Evolutionary conservation across 2,329 filamentous ascomycete genomes (phyloP), one percentile per base, ranked within the genome.

Genomic region (Verruconis gallopava): DNA sequence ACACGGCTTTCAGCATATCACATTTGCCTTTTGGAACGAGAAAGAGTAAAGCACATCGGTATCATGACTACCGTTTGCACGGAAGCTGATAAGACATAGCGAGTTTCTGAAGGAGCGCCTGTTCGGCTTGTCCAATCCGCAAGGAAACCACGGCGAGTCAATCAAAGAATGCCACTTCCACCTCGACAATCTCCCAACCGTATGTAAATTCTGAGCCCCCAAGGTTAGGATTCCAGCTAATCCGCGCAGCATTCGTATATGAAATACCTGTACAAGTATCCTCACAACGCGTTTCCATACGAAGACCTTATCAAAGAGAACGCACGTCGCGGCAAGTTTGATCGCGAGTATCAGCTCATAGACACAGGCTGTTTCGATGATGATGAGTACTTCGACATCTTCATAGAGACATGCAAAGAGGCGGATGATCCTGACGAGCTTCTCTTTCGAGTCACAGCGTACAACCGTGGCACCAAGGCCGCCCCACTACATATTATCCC

Each of bases 191-290:
- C 93, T 85, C 20, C 89, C 89, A 44, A 76, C 75, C 43, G 72
- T 74, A 60, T 47, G 61, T 54, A 21, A n/a, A n/a, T 20, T 64
- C 70, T 46, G 14, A 13, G 3, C 21, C 14, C 12, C 13, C 18
- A 21, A 32, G 3, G 12, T 19, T 5, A 21, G 36, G 34, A 36
- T 35, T 5, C 47, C 51, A 47, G 49, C 49, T 52, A 50, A 63
- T 52, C 15, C 13, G 44, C 46, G 21, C 59, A 88, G 83, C 88
- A 95, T 63, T 93, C 89, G 20, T 96, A 96, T 68, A 96, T 96
- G 89, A 96, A 96, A 62, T 93, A 79, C 56, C 79, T 96, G 51
- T 96, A 96, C 74, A 96, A 96, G 63, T 93, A 95, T 54, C 91
- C 91, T 1, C 89, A 96, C 63, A 75, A 73, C 53, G 77, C 80